phyloP scores from a whole-genome alignment of 2,329 filamentous ascomycete genomes.

The Endoconidiophora polonica region DNA sequence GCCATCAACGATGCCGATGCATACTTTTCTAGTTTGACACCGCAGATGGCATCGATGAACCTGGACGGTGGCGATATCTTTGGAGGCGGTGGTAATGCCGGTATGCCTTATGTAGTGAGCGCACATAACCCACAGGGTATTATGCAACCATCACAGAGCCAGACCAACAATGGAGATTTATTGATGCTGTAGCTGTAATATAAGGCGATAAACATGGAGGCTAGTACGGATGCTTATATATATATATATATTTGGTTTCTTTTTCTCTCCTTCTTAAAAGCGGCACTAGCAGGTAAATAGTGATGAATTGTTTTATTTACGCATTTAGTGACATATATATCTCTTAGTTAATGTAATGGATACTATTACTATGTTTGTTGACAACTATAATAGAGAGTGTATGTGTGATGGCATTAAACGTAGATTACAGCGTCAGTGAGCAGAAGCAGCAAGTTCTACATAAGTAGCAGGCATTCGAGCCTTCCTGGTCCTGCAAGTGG shows the following conservation, averaged over 20 bases:
- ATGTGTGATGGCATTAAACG: too few species aligned
- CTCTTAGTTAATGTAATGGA: neutral
- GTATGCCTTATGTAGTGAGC: conserved; percentile 54
- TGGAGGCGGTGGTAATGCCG: conserved; percentile 36
- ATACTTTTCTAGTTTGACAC: conserved; percentile 70
- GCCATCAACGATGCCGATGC: conserved; percentile 75
- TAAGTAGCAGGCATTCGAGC: too few species aligned
- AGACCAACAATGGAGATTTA: conserved; percentile 53
- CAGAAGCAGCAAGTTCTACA: too few species aligned
- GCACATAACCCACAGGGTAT: conserved; percentile 65
- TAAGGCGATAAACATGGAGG: neutral
- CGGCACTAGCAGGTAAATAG: neutral
- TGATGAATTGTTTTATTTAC: neutral
- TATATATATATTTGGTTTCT: neutral
- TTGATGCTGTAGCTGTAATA: conserved; percentile 37
- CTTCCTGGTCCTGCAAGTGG: too few species aligned
- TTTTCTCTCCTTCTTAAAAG: neutral
- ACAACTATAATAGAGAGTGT: neutral
- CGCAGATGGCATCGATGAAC: conserved; percentile 57
- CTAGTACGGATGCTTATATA: neutral
- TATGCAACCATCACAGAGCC: conserved; percentile 50
- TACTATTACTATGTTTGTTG: neutral
- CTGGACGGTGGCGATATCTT: conserved; percentile 50
- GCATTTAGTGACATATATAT: neutral
- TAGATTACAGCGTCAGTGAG: too few species aligned